Evolutionary conservation across 345 rosid genomes (phyloP), one percentile per base, ranked within the genome.

Genomic region (Nasturtium officinale): DNA sequence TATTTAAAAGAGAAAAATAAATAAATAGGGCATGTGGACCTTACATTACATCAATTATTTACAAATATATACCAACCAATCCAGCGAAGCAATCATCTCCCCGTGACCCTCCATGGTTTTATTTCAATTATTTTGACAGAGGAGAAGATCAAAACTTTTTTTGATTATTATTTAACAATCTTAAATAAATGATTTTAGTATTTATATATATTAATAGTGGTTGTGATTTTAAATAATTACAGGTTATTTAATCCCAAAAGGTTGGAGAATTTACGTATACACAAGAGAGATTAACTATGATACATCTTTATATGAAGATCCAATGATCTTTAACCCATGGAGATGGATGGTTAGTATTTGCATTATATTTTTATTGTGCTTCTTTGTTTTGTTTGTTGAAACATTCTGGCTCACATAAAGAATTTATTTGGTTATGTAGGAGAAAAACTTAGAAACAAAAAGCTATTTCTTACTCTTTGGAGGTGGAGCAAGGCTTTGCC

Each of bases 261-360:
- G 95, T 25, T 94, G 98, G 98, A 91, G 91, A 80, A 91, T 94
- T 65, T 94, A 91, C 59, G 90, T 94, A 5, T 94, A 89, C 77
- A 85, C 91, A 32, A 89, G 98, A 63, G 97, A 94, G 76, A 83
- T 82, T 5, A 94, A 91, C 74, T 87, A 89, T 70, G 91, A 89
- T 59, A 87, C 89, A 1, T 72, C 67, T 72, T 29, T 82, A 0
- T 91, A 87, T 74, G 85, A 88, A 9, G 97, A 91, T 46, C 95
- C 96, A 23, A 79, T 85, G 23, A 54, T 76, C 54, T 90, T 94
- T 82, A 94, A 88, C 81, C 98, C 98, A 51, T 94, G 95, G 97
- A 89, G 97, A 87, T 94, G 98, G 97, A 78, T 89, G 94, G 97
- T 77, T 57, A 71, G 80, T 65, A 2, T 23, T 67, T 6, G 56